Conservation (phyloP, 2,329 filamentous ascomycete species). For the Colletotrichum tofieldiae region DNA sequence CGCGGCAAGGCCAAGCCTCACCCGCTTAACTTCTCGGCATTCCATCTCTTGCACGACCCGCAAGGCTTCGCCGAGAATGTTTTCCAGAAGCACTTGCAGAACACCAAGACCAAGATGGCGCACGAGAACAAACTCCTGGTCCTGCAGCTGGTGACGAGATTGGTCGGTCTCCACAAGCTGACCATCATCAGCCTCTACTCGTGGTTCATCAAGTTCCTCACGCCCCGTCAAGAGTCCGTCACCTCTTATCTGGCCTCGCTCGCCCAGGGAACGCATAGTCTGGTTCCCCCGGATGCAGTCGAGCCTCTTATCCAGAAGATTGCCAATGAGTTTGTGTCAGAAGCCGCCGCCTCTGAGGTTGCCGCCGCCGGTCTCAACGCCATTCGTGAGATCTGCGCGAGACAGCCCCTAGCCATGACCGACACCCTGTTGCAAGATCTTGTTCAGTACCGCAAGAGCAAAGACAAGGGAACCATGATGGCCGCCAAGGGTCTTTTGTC, state of each 20-base stretch:
- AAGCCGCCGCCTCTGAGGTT: slow-evolving; percentile 92
- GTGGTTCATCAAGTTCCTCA: slow-evolving; percentile 95
- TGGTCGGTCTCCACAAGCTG: slow-evolving; percentile 94
- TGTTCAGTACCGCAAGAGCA: slow-evolving; percentile 95
- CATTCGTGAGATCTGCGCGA: slow-evolving; percentile 92
- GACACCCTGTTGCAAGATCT: slow-evolving; percentile 96
- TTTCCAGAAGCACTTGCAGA: slow-evolving; percentile 93
- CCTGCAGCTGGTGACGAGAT: slow-evolving; percentile 88
- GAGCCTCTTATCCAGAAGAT: slow-evolving; percentile 96
- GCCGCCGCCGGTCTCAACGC: slow-evolving; percentile 93
- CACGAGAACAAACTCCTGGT: slow-evolving; percentile 93
- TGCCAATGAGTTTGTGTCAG: slow-evolving; percentile 97
- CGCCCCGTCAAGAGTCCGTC: slow-evolving; percentile 88
- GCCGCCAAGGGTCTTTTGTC: slow-evolving; percentile 92
- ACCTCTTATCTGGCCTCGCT: slow-evolving; percentile 94
- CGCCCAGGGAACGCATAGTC: slow-evolving; percentile 90
- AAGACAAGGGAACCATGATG: slow-evolving; percentile 99
- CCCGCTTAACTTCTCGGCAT: slow-evolving; percentile 93
- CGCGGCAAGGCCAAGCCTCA: slow-evolving; percentile 91
- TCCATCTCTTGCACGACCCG: slow-evolving; percentile 94
- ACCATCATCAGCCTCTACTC: slow-evolving; percentile 93
- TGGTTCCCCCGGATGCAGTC: slow-evolving; percentile 92
- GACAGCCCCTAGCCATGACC: slow-evolving; percentile 96
- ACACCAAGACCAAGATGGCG: slow-evolving; percentile 85
- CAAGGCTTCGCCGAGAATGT: slow-evolving; percentile 93